phyloP scores from a whole-genome alignment of 352 stramenopile species.

The Phytophthora macrochlamydospora region DNA sequence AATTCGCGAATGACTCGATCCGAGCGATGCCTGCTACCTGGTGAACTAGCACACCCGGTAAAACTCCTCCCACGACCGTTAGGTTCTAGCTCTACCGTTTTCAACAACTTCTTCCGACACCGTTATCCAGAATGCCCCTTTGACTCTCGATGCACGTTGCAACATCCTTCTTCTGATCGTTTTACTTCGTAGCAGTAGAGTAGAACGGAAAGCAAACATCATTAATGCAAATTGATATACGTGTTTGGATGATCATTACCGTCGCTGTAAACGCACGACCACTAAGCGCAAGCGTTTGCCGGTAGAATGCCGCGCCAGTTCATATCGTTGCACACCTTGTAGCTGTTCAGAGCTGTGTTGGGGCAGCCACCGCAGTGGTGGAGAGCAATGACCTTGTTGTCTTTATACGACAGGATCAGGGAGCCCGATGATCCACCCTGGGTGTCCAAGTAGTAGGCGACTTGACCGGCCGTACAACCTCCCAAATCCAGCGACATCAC shows the following conservation, averaged over 20 bases:
- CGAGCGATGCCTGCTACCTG: too few relatives aligned
- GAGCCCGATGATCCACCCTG: slow-evolving; percentile 75
- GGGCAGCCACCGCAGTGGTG: slow-evolving; percentile 82
- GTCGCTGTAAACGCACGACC: too few relatives aligned
- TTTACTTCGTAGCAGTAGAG: too few relatives aligned
- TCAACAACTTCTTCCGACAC: too few relatives aligned
- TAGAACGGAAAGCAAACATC: neutral
- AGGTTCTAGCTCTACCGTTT: too few relatives aligned
- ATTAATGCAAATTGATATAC: neutral
- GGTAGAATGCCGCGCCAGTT: slow-evolving; percentile 44
- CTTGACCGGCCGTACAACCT: slow-evolving; percentile 58
- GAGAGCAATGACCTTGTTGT: slow-evolving; percentile 69
- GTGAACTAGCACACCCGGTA: too few relatives aligned
- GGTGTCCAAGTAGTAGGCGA: slow-evolving; percentile 76
- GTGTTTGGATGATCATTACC: neutral
- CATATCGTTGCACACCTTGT: slow-evolving; percentile 65
- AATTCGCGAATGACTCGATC: neutral
- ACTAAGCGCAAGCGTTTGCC: slow-evolving; percentile 37
- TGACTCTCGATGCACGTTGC: too few relatives aligned
- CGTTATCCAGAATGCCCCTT: too few relatives aligned
- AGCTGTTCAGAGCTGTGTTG: slow-evolving; percentile 74
- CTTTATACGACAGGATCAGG: slow-evolving; percentile 59
- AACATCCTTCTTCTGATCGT: too few relatives aligned
- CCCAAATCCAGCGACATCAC: slow-evolving; percentile 51
- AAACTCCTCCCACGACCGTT: too few relatives aligned